phyloP scores from a whole-genome alignment of 768 basidiomycete genomes.

The Termitomyces sp. region DNA sequence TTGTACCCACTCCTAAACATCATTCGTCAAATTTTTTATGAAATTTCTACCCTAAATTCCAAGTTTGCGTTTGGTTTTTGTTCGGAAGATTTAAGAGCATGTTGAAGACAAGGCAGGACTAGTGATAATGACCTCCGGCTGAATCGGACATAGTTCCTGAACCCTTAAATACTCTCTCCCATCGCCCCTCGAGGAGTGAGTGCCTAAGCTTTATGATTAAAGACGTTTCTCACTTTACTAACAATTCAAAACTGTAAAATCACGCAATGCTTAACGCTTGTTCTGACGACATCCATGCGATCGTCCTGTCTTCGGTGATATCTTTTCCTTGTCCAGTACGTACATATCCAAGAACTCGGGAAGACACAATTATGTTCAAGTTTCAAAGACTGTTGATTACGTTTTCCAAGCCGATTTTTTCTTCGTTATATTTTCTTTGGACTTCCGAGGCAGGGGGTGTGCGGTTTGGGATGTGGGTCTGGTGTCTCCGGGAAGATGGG shows the following conservation, averaged over 20 bases:
- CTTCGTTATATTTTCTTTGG: constrained; percentile 29
- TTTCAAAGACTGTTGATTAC: constrained; percentile 23
- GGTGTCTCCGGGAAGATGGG: constrained; percentile 30
- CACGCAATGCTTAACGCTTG: constrained; percentile 2
- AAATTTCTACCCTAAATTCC: neutral
- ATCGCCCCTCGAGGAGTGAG: neutral
- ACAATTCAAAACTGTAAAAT: neutral
- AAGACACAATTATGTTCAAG: neutral
- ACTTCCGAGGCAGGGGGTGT: constrained; percentile 33
- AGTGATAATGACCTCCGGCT: no score
- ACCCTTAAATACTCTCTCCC: neutral
- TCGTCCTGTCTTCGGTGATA: constrained; percentile 3
- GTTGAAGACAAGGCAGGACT: no score
- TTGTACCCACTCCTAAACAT: neutral
- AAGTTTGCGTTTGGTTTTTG: neutral
- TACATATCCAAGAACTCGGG: neutral
- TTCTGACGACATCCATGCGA: no score
- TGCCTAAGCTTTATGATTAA: no score
- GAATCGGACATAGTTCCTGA: neutral
- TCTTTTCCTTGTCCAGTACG: constrained; percentile 10
- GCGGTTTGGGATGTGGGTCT: constrained; percentile 37
- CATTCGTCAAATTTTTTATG: neutral
- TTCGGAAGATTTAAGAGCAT: no score
- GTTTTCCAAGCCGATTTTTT: constrained; percentile 27
- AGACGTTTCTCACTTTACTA: neutral